Base-by-base conservation (phyloP, 1,284 basidiomycete genomes). In the Tilletia setariae region DNA sequence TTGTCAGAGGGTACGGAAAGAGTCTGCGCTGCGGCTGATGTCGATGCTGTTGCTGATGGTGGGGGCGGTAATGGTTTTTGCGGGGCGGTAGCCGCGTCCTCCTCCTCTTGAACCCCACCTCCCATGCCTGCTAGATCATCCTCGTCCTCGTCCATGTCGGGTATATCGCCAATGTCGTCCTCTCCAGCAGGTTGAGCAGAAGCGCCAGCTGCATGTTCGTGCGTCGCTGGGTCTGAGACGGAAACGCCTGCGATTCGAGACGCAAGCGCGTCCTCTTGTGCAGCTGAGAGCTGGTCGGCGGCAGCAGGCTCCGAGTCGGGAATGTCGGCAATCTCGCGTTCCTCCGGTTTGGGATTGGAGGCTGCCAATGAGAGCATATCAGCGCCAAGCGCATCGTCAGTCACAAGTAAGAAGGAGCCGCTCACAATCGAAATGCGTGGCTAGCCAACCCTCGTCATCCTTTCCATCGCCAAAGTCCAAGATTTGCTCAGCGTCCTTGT, bases 1-100 rank as follows among this genome's bases (percentile, higher is more conserved):
- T 97, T 97, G 69, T 88, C 89, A 73, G 73, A 75, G 79, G 75
- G 76, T 42, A 43, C 49, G 51, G 15, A 44, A 23, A 62, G 68
- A 35, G 66, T 76, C 44, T 67, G 28, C 3, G 66, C 51, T 53
- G 49, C 25, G 64, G 61, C 23, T 67, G 30, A n/a, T 61, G 42
- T 82, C 79, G 59, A 82, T 74, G 23, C 11, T n/a, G 56, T n/a
- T 1, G 56, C 8, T 61, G 56, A 25, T 16, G 40, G 63, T 9
- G 64, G 42, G 23, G 64, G 63, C 35, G 35, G 35, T 40, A 40
- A 40, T 40, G 35, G 35, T 40, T 40, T 40, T 51, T 42, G 46
- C 3, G 63, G 44, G 2, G 67, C 64, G 19, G 74, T 77, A 19
- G 78, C 76, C 1, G 76, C 71, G 44, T 80, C 78, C 30, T 79